Conservation (phyloP, 1,284 basidiomycete species). For the Pseudozyma sp. region DNA sequence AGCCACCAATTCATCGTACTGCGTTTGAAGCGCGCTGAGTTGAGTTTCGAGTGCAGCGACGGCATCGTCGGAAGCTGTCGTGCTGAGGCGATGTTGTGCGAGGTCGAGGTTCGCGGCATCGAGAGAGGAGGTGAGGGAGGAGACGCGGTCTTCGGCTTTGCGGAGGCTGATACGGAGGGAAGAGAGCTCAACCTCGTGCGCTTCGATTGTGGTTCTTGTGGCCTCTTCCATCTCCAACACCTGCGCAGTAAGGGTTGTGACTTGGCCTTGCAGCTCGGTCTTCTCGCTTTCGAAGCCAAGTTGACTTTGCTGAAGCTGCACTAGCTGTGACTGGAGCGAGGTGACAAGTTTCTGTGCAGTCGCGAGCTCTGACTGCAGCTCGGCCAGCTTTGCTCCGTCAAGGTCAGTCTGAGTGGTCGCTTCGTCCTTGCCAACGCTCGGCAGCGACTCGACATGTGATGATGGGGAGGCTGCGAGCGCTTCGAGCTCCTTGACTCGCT, state of each 20-base stretch:
- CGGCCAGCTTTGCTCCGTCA: background rate
- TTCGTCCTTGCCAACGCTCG: background rate
- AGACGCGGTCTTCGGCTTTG: too few species aligned
- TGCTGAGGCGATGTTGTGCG: too few species aligned
- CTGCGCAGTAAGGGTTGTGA: background rate
- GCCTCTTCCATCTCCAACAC: background rate
- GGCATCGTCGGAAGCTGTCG: too few species aligned
- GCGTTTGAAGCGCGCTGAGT: background rate
- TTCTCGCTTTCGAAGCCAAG: background rate
- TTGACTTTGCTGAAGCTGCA: too few species aligned
- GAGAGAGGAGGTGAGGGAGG: too few species aligned
- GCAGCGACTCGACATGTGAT: background rate
- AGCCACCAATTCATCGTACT: background rate
- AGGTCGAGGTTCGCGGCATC: too few species aligned
- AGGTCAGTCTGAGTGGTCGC: background rate
- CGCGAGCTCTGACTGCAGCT: conserved; percentile 2
- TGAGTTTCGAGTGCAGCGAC: background rate
- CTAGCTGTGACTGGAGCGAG: background rate
- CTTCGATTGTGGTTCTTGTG: too few species aligned
- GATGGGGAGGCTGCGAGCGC: background rate
- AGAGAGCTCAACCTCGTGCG: too few species aligned
- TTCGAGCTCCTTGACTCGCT: conserved; percentile 4
- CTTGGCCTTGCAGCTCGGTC: conserved; percentile 2
- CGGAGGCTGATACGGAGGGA: too few species aligned
- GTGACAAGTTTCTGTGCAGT: background rate